These are phyloP conservation scores for Podila horticola DNA, from an alignment of 192 early-diverging fungal species.

Conservation along the genomic window DNA sequence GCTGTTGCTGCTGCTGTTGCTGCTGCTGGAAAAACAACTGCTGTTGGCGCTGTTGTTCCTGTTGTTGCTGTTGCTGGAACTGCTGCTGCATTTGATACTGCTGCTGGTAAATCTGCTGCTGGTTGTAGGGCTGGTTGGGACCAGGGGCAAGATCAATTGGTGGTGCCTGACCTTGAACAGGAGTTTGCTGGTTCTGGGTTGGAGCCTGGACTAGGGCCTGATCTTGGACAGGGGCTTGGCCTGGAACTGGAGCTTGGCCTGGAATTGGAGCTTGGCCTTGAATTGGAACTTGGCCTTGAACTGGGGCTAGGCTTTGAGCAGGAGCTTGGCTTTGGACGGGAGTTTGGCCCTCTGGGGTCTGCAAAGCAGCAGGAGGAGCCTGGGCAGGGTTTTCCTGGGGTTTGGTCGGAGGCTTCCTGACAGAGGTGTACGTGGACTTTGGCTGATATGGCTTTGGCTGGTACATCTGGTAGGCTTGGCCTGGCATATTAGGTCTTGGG, in stretches of 20 bases:
- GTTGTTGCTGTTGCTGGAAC: neutral
- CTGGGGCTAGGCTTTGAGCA: neutral
- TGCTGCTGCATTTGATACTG: constrained; percentile 6
- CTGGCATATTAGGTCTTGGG: constrained; percentile 23
- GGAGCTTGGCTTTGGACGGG: too few species aligned
- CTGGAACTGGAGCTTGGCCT: neutral
- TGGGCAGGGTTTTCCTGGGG: neutral
- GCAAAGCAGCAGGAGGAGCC: neutral
- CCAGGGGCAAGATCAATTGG: neutral
- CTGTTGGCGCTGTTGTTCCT: constrained; percentile 8
- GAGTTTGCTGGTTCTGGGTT: neutral
- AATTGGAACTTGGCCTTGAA: neutral
- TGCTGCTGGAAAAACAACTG: constrained; percentile 8
- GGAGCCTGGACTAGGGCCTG: neutral
- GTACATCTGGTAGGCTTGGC: constrained; percentile 41
- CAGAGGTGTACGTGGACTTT: constrained; percentile 34
- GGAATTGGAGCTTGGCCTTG: neutral
- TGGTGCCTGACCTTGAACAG: constrained; percentile 2
- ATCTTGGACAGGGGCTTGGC: neutral
- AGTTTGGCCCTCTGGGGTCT: too few species aligned
- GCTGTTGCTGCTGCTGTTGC: constrained; percentile 14
- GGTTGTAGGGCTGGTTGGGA: neutral
- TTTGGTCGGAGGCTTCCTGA: constrained; percentile 6
- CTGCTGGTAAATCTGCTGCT: constrained; percentile 1
- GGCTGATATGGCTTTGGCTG: constrained; percentile 50